Percentiles rank a stretch among this genome's conserved stretches.
phyloP scores from a whole-genome alignment of 371 early-diverging fungal genomes.

The Chytridiales sp. region DNA sequence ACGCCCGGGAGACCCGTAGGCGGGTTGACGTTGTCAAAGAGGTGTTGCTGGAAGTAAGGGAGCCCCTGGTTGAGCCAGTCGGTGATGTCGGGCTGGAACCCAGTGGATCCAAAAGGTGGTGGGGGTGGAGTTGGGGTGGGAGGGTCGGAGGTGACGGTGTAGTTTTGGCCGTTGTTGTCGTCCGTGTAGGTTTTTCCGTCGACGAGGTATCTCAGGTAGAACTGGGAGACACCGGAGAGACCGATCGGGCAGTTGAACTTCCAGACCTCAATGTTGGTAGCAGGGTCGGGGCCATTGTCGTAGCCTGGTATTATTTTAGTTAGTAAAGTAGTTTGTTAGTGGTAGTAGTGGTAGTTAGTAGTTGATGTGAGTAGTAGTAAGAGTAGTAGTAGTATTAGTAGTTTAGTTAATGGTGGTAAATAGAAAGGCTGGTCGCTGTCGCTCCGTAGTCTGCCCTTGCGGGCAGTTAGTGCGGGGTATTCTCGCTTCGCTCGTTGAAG shows the following conservation, averaged over 20 bases:
- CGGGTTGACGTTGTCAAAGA: slow-evolving; percentile 24
- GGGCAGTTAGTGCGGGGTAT: too few species aligned
- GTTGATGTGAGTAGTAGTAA: too few species aligned
- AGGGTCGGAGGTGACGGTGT: background rate
- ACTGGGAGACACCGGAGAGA: slow-evolving; percentile 36
- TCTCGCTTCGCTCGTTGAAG: too few species aligned
- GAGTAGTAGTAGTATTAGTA: too few species aligned
- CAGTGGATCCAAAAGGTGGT: background rate
- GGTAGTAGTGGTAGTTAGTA: too few species aligned
- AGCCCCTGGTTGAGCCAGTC: slow-evolving; percentile 3
- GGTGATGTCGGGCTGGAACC: background rate
- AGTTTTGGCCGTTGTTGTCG: slow-evolving; percentile 28
- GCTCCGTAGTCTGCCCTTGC: too few species aligned
- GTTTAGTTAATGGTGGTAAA: too few species aligned
- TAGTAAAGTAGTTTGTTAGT: too few species aligned
- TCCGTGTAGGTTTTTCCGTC: slow-evolving; percentile 45
- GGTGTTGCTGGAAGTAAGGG: background rate
- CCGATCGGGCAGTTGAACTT: slow-evolving; percentile 36
- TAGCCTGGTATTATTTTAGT: too few species aligned
- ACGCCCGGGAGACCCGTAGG: slow-evolving; percentile 44
- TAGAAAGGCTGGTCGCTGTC: too few species aligned
- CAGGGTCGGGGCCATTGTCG: slow-evolving; percentile 3
- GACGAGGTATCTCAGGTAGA: slow-evolving; percentile 44
- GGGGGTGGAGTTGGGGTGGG: background rate
- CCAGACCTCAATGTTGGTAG: slow-evolving; percentile 34